Base-by-base conservation (phyloP, 192 early-diverging fungal species). In the Coemansia sp. region DNA sequence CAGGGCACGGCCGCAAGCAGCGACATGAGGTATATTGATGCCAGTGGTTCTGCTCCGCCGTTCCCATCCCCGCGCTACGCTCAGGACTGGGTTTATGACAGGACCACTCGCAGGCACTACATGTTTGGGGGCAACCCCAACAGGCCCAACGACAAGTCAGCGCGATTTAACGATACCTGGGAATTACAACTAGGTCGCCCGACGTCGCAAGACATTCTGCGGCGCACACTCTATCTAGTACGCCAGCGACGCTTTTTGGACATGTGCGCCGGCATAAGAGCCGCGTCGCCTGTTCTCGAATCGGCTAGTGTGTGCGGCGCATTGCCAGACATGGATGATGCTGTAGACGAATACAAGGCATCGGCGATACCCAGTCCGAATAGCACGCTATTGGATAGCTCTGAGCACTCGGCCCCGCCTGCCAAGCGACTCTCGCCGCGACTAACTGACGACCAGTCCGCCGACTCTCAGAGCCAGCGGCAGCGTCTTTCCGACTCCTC, bases 101-200 rank as follows among this genome's bases (percentile, higher is more conserved):
- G 68, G 6, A 70, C 69, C 18, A 81, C 84, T 8, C 86, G 87
- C 55, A 75, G 77, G 4, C 95, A 98, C 62, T 93, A 90, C 74
- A 68, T 98, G 67, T 98, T 98, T 86, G 96, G 96, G 10, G 96
- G 96, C 28, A 98, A 95, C 61, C 93, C 94, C 6, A 75, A 73
- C 67, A 55, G 70, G 2, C 79, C 73, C 4, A 82, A 39, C 59
- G 65, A 82, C 71, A 76, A 73, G 38, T 67, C 70, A 2, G 77
- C 77, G 31, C 83, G 83, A 20, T 70, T 77, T 48, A 74, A 76
- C 66, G 83, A 84, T 33, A 74, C 77, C 0, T 84, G 83, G 83
- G 62, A 61, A 45, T 37, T 84, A 21, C 28, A 61, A 21, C 42
- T 84, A 8, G 48, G 34, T 12, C 63, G 77, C 61, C 92, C 93